phyloP scores from a whole-genome alignment of 2,329 filamentous ascomycete species.

The Sphaceloma murrayae region DNA sequence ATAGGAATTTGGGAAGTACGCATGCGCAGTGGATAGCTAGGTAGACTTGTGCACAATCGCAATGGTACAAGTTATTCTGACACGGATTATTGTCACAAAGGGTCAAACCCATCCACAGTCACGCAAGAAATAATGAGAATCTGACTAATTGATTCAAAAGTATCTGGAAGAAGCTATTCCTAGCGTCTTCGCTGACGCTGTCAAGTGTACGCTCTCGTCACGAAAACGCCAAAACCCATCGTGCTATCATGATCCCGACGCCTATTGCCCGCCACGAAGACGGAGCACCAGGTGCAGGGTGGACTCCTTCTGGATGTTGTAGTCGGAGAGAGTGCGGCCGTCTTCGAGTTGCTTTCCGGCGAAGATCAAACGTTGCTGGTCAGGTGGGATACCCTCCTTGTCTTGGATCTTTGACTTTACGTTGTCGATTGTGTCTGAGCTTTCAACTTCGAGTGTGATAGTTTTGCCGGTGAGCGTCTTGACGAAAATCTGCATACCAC shows the following conservation, averaged over 20 bases:
- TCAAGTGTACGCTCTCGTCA: conserved; percentile 7
- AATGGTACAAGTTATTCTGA: neutral
- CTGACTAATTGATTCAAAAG: conserved; percentile 2
- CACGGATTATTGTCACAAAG: neutral
- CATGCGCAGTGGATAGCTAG: too few species aligned
- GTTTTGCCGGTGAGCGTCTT: conserved; percentile 99
- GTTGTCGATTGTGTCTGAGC: conserved; percentile 97
- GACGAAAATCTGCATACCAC: conserved; percentile 76
- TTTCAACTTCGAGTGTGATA: conserved; percentile 97
- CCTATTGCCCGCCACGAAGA: conserved; percentile 48
- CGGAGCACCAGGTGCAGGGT: conserved; percentile 55
- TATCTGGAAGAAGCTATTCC: conserved; percentile 4
- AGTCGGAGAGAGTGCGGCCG: conserved; percentile 72
- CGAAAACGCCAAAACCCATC: conserved; percentile 18
- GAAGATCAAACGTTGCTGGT: conserved; percentile 92
- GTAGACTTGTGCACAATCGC: neutral
- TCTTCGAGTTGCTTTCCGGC: conserved; percentile 94
- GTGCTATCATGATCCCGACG: conserved; percentile 13
- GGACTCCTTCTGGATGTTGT: conserved; percentile 71
- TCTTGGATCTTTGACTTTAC: conserved; percentile 99
- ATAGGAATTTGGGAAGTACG: too few species aligned
- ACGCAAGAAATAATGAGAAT: too few species aligned
- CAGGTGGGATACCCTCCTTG: conserved; percentile 94
- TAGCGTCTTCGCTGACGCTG: conserved; percentile 2
- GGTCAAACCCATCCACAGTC: too few species aligned